Evolutionary conservation across 148 eudicot species (phyloP).

Genomic region (Cornus kousa): DNA sequence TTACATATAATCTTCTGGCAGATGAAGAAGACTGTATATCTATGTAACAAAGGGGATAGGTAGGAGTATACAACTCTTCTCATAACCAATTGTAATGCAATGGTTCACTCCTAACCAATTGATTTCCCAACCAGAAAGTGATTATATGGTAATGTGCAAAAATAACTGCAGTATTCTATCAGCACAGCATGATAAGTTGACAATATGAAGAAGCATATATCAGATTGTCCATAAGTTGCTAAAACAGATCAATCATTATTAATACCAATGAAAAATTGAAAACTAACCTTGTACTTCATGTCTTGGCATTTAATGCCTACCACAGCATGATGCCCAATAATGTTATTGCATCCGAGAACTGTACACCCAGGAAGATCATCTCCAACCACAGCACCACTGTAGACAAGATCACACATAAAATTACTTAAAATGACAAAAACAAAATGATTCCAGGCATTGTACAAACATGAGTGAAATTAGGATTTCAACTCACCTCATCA

Average conservation of each 20-base stretch:
- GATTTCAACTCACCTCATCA: constrained; percentile 59
- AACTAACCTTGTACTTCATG: constrained; percentile 83
- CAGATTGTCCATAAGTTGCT: background rate
- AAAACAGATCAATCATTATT: background rate
- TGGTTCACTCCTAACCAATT: background rate
- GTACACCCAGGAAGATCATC: constrained; percentile 89
- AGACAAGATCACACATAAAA: constrained; percentile 8
- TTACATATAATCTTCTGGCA: background rate
- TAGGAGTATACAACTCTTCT: background rate
- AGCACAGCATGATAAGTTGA: background rate
- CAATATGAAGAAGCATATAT: background rate
- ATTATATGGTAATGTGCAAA: background rate
- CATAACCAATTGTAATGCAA: background rate
- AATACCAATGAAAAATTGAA: background rate
- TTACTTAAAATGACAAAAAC: background rate
- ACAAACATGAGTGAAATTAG: background rate
- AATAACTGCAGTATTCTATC: background rate
- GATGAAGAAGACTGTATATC: background rate
- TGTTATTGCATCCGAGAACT: constrained; percentile 71
- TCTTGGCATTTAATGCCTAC: constrained; percentile 94
- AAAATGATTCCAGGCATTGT: constrained; percentile 3
- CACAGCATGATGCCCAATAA: constrained; percentile 91
- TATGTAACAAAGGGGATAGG: background rate
- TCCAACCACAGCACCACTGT: constrained; percentile 91
- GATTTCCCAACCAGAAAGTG: background rate